These are phyloP conservation scores for Talaromyces sp. DNA, from an alignment of 2,329 filamentous ascomycete species.

Conservation along the genomic window DNA sequence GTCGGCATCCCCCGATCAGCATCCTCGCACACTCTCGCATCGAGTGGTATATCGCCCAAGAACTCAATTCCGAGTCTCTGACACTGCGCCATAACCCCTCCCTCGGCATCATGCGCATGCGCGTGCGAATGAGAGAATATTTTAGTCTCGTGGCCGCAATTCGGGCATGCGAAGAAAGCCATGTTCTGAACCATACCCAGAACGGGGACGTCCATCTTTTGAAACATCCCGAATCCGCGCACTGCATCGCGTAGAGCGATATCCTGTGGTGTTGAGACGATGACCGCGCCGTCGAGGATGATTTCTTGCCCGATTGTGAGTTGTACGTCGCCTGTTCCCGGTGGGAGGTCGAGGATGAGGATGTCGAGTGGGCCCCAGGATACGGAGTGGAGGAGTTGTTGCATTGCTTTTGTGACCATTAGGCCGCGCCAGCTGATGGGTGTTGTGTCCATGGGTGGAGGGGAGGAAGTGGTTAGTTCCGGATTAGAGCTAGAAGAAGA, in stretches of 20 bases:
- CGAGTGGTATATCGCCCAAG: conserved; percentile 82
- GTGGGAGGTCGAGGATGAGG: conserved; percentile 84
- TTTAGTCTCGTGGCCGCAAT: conserved; percentile 69
- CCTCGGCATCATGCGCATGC: conserved; percentile 36
- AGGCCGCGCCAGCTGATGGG: conserved; percentile 93
- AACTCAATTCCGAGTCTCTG: conserved; percentile 70
- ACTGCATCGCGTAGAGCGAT: conserved; percentile 88
- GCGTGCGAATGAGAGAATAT: conserved; percentile 60
- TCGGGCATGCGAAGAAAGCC: conserved; percentile 77
- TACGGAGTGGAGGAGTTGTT: conserved; percentile 92
- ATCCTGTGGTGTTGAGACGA: conserved; percentile 91
- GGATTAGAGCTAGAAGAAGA: conserved; percentile 40
- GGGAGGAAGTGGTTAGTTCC: conserved; percentile 25
- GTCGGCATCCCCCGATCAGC: conserved; percentile 85
- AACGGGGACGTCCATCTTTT: conserved; percentile 71
- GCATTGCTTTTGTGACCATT: conserved; percentile 96
- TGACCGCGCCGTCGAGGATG: conserved; percentile 74
- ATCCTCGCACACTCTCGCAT: conserved; percentile 81
- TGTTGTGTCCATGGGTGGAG: conserved; percentile 50
- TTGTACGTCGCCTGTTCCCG: conserved; percentile 93
- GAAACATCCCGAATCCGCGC: conserved; percentile 90
- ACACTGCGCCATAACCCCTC: conserved; percentile 67
- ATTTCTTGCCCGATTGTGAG: conserved; percentile 96
- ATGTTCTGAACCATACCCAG: conserved; percentile 92
- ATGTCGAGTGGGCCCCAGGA: conserved; percentile 89